Evolutionary conservation across 306 rosid species (phyloP), one percentile per base, ranked within the genome.

Genomic region (Cercis canadensis): DNA sequence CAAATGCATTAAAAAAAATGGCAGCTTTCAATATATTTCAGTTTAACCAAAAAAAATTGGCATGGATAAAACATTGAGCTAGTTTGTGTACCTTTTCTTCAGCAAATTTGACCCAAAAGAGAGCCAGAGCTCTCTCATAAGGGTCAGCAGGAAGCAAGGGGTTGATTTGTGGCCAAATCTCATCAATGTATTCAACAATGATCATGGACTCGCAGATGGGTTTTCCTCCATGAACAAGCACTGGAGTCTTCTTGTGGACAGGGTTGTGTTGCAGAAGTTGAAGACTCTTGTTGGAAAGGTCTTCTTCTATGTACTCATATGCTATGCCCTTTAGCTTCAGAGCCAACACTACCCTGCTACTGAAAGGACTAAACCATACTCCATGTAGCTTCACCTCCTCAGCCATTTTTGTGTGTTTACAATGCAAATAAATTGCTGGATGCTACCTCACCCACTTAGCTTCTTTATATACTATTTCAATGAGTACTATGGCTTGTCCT

Each of bases 161-260:
- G 5, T 54, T 65, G 29, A 24, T 24, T 0, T 44, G 72, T 5
- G 78, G 41, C 67, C 66, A 65, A 54, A 64, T 69, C 9, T 86
- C 79, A 17, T 86, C 83, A 19, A 86, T 74, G 43, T 74, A 82
- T 50, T 86, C 70, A 45, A 86, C 65, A 21, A 86, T 82, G 17
- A 77, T 34, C 15, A 58, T 14, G 54, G 80, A 86, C 45, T 80
- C 85, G 1, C 50, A 44, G 0, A 85, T 32, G 0, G 82, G 60
- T 2, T 77, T 80, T 50, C 77, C 83, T 1, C 24, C 75, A 72
- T 85, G 87, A 61, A 82, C 78, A 59, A 82, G 84, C 8, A 82
- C 78, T 0, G 83, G 85, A 40, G 79, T 62, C 39, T 78, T 83
- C 73, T 65, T 72, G 34, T 59, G 41, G 5, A 80, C 50, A 0